Evolutionary conservation across 2,329 filamentous ascomycete genomes (phyloP).

Genomic region (Scedosporium dehoogii): DNA sequence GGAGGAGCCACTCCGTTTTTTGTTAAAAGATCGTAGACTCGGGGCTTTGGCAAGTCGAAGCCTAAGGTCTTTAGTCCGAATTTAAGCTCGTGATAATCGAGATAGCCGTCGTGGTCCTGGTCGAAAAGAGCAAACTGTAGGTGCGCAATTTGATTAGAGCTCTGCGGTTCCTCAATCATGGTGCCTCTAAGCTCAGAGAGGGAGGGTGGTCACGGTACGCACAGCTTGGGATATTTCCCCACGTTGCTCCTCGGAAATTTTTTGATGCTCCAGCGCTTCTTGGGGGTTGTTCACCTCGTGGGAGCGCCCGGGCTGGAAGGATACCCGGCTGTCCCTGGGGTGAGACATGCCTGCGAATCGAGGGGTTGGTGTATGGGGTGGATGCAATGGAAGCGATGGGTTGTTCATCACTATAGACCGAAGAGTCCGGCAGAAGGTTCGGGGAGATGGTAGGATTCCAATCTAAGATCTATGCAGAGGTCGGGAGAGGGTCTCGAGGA

Average conservation of each 20-base stretch:
- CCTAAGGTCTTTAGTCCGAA: constrained; percentile 93
- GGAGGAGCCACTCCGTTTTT: constrained; percentile 67
- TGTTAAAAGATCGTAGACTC: constrained; percentile 73
- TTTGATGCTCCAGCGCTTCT: constrained; percentile 8
- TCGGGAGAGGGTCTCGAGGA: neutral
- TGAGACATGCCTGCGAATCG: constrained; percentile 7
- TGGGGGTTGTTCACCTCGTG: constrained; percentile 5
- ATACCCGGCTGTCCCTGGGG: constrained; percentile 4
- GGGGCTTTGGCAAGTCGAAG: constrained; percentile 79
- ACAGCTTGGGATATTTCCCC: constrained; percentile 13
- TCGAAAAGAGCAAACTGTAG: constrained; percentile 12
- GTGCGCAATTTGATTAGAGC: neutral
- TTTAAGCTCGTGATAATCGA: constrained; percentile 97
- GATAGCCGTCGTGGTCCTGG: constrained; percentile 49
- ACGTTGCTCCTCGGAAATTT: constrained; percentile 12
- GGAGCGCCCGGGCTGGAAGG: constrained; percentile 5
- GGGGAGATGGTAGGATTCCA: neutral
- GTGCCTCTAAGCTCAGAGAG: neutral
- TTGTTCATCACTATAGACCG: constrained; percentile 4
- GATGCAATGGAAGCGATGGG: constrained; percentile 3
- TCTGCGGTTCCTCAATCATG: neutral
- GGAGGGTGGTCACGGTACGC: neutral
- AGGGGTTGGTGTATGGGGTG: constrained; percentile 4
- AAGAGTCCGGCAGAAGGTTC: neutral
- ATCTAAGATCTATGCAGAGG: neutral